phyloP scores from a whole-genome alignment of 2,329 filamentous ascomycete species.

The Diatrype stigma region DNA sequence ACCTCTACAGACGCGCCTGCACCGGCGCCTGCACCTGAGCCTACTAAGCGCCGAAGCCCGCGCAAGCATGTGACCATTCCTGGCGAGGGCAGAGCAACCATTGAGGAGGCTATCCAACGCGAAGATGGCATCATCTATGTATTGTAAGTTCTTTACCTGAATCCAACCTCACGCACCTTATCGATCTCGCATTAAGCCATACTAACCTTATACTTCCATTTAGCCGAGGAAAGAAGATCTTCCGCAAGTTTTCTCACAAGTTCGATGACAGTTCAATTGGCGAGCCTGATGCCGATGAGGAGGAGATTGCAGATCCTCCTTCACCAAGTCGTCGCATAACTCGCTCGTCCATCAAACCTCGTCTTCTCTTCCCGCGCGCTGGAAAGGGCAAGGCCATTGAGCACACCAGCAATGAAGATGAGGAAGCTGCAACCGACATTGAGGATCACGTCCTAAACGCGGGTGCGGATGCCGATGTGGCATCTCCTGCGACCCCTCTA shows the following conservation, averaged over 20 bases:
- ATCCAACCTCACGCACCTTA: not conserved
- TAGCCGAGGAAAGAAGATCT: slow-evolving; percentile 76
- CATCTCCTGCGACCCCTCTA: slow-evolving; percentile 32
- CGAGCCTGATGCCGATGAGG: slow-evolving; percentile 30
- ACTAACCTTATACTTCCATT: slow-evolving; percentile 11
- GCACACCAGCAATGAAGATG: slow-evolving; percentile 43
- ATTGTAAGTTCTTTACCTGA: slow-evolving; percentile 58
- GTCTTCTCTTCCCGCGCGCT: slow-evolving; percentile 62
- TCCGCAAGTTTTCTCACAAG: slow-evolving; percentile 58
- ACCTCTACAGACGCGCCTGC: slow-evolving; percentile 29
- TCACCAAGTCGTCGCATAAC: slow-evolving; percentile 45
- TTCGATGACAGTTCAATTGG: slow-evolving; percentile 31
- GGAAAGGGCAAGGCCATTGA: slow-evolving; percentile 43
- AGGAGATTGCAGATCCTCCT: slow-evolving; percentile 25
- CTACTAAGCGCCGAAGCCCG: slow-evolving; percentile 49
- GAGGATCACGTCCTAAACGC: slow-evolving; percentile 43
- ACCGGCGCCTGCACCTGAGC: slow-evolving; percentile 33
- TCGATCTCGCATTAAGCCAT: slow-evolving; percentile 6
- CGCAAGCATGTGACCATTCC: slow-evolving; percentile 51
- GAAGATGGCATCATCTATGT: slow-evolving; percentile 71
- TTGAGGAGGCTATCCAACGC: slow-evolving; percentile 60
- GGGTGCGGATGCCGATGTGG: slow-evolving; percentile 31
- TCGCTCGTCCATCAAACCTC: slow-evolving; percentile 67
- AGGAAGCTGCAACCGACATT: slow-evolving; percentile 57
- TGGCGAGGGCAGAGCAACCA: slow-evolving; percentile 52